Conservation (phyloP, 1,284 basidiomycete genomes). For the Leccinum subrobustum region DNA sequence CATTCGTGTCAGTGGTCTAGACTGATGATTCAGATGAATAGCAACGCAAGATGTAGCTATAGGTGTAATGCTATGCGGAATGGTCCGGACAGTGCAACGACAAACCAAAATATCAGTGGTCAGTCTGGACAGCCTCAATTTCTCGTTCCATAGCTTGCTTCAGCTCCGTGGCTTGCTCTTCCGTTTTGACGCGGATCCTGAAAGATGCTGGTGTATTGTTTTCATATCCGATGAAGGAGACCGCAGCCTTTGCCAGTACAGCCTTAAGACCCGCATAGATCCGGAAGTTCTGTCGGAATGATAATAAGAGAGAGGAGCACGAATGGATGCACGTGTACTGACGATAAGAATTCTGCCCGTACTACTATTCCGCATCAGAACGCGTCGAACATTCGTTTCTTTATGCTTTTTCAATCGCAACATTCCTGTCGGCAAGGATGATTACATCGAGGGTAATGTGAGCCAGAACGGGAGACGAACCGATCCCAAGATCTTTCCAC, state of each 20-base stretch:
- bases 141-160: slow-evolving; percentile 65
- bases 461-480: slow-evolving; percentile 36
- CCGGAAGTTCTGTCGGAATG: slow-evolving; percentile 59
- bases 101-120: slow-evolving; percentile 17
- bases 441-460: not conserved
- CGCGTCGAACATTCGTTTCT: slow-evolving; percentile 49
- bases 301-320: slow-evolving; percentile 4
- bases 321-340: slow-evolving; percentile 29
- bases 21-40: slow-evolving; percentile 10
- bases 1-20: not conserved
- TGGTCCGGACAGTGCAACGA: not conserved
- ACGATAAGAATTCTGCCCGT: slow-evolving; percentile 75
- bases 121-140: slow-evolving; percentile 46
- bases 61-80: slow-evolving; percentile 25
- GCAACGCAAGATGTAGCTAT: slow-evolving; percentile 27
- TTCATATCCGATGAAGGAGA: slow-evolving; percentile 72
- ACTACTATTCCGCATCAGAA: slow-evolving; percentile 66
- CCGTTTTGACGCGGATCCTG: slow-evolving; percentile 61
- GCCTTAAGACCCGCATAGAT: slow-evolving; percentile 56
- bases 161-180: slow-evolving; percentile 57
- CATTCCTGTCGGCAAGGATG: slow-evolving; percentile 44
- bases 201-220: slow-evolving; percentile 58
- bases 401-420: slow-evolving; percentile 72
- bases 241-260: slow-evolving; percentile 46
- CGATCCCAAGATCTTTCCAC: slow-evolving; percentile 64